These are phyloP conservation scores for Acer campestre DNA, from an alignment of 345 rosid species.

Conservation along the genomic window DNA sequence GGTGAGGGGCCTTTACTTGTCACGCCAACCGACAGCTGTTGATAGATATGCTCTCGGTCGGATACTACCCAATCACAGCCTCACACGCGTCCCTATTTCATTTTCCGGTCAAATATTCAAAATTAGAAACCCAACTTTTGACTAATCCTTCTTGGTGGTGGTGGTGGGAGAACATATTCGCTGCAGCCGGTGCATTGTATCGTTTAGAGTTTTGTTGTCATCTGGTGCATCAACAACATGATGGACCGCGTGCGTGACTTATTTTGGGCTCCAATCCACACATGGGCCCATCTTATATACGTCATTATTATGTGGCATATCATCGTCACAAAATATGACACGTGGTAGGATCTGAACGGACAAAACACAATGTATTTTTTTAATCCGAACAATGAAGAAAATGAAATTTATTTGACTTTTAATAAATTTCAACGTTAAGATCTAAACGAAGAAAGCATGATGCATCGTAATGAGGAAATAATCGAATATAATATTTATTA, in stretches of 20 bases:
- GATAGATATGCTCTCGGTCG: not conserved
- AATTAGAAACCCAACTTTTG: slow-evolving; percentile 2
- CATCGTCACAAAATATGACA: not conserved
- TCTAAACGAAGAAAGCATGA: too few species aligned
- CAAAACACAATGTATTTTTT: too few species aligned
- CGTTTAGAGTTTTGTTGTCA: too few species aligned
- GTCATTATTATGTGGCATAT: not conserved
- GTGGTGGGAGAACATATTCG: not conserved
- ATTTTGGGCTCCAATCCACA: slow-evolving; percentile 4
- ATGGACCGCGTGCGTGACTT: slow-evolving; percentile 1
- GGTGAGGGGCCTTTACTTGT: not conserved
- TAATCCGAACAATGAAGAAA: too few species aligned
- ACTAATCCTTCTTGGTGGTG: not conserved
- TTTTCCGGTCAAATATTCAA: not conserved
- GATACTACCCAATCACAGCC: not conserved
- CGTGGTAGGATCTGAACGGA: not conserved
- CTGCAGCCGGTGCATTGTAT: too few species aligned
- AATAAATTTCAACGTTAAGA: too few species aligned
- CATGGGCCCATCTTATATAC: not conserved
- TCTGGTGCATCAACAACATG: not conserved
- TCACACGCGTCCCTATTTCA: not conserved
- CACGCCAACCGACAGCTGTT: slow-evolving; percentile 16
- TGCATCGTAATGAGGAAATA: too few species aligned
- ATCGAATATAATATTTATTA: too few species aligned
- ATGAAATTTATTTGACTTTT: too few species aligned